Conservation (phyloP, 371 early-diverging fungal genomes). For the Mortierella sp. region DNA sequence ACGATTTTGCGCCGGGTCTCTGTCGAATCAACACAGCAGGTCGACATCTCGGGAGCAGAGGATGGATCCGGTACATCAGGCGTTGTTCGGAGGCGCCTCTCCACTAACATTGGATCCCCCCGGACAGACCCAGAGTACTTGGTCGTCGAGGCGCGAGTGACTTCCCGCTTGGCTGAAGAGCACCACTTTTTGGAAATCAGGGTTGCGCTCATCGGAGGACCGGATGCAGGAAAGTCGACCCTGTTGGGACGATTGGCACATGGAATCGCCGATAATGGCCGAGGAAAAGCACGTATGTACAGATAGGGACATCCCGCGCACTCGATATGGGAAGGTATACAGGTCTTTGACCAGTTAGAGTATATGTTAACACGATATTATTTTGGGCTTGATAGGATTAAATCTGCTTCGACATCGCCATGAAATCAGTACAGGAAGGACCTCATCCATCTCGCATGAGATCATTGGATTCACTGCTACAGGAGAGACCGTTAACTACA, state of each 20-base stretch:
- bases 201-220: conserved; percentile 86
- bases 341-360: not conserved
- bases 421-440: conserved; percentile 91
- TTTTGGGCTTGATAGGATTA: conserved; percentile 60
- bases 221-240: conserved; percentile 90
- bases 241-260: conserved; percentile 86
- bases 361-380: not conserved
- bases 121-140: conserved; percentile 49
- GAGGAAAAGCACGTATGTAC: conserved; percentile 78
- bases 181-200: conserved; percentile 83
- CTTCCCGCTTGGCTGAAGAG: conserved; percentile 67
- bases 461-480: conserved; percentile 86
- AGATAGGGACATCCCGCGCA: not conserved
- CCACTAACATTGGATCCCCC: conserved; percentile 35
- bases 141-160: conserved; percentile 77
- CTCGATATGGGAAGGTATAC: not conserved
- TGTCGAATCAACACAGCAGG: conserved; percentile 48
- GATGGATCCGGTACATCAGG: conserved; percentile 18
- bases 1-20: conserved; percentile 62
- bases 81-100: conserved; percentile 20
- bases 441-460: conserved; percentile 90
- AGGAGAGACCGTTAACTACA: conserved; percentile 71
- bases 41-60: not conserved
- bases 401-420: conserved; percentile 91
- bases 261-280: conserved; percentile 89